Evolutionary conservation across 177 flowering plant species (phyloP).

Genomic region (Vitis hybrid): DNA sequence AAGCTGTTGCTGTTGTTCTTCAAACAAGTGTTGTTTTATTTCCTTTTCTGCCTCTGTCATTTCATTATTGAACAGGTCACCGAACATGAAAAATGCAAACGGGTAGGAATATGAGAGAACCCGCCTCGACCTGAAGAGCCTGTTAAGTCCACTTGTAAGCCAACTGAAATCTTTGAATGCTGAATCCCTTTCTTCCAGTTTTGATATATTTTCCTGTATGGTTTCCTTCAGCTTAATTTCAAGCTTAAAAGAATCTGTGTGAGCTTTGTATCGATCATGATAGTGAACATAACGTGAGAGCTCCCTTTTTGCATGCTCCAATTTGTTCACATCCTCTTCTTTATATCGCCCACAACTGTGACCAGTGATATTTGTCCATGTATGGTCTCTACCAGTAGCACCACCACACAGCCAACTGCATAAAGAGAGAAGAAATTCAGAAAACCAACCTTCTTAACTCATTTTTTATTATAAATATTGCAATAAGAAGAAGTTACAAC

Average conservation of each 20-base stretch:
- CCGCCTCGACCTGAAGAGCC: conserved; percentile 87
- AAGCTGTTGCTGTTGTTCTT: conserved; percentile 95
- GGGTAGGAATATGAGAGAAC: conserved; percentile 91
- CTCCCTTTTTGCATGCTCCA: conserved; percentile 81
- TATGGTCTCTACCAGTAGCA: conserved; percentile 88
- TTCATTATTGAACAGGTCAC: conserved; percentile 79
- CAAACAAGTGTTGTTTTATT: conserved; percentile 77
- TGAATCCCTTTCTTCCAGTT: conserved; percentile 57
- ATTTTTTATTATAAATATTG: too few relatives aligned
- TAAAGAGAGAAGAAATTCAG: conserved; percentile 5
- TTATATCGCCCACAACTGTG: conserved; percentile 93
- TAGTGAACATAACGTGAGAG: conserved; percentile 92
- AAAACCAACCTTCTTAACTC: too few relatives aligned
- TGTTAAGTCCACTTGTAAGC: conserved; percentile 75
- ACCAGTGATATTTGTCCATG: conserved; percentile 73
- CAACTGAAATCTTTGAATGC: conserved; percentile 71
- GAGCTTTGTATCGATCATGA: conserved; percentile 85
- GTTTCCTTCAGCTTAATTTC: conserved; percentile 72
- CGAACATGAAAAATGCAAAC: conserved; percentile 95
- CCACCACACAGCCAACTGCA: conserved; percentile 98
- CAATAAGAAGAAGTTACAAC: too few relatives aligned
- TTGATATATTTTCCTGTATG: conserved; percentile 49
- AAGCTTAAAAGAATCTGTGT: conserved; percentile 83
- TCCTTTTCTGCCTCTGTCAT: conserved; percentile 63
- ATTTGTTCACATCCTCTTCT: conserved; percentile 50